Evolutionary conservation across 768 basidiomycete species (phyloP), one percentile per base, ranked within the genome.

Genomic region (Cystobasidium onofrii): DNA sequence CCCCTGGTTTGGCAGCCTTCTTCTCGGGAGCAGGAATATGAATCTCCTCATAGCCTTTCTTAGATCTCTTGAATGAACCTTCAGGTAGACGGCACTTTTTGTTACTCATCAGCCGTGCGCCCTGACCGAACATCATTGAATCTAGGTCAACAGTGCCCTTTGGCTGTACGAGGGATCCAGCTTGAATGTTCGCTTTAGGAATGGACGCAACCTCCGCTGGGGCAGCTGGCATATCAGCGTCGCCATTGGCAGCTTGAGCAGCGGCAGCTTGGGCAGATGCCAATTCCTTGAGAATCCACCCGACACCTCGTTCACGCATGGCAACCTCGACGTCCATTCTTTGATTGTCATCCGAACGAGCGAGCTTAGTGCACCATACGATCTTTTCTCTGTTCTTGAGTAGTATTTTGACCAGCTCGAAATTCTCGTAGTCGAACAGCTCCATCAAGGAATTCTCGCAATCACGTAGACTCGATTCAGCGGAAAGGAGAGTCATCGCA

Each of bases 1-100:
- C 90, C 41, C 76, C 76, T 20, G 63, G 57, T 27, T 78, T 75
- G 61, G 76, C 76, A 25, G 70, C 55, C 65, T 81, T 80, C 6
- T 82, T 82, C 83, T 94, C 94, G 12, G 93, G 93, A 0, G 91
- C 89, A 2, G 94, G 94, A 0, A 99, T 91, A 76, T 97, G 93
- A 36, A 99, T 94, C 81, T 99, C 96, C 80, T 98, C 96, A 80
- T 90, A 97, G 0, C 96, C 93, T 81, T 99, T 99, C 82, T 89
- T 88, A 20, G 90, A 86, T 57, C 95, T 89, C 83, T 98, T 98
- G 86, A 97, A 94, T 18, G 93, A 96, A 2, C 96, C 96, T 46
- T 96, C 92, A 0, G 96, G 96, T 1, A 98, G 87, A 80, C 94
- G 96, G 83, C 90, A 91, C 83, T 97, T 97, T 83, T 97, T 97